Conservation (phyloP, 2,329 filamentous ascomycete species). For the Epichloe typhina region DNA sequence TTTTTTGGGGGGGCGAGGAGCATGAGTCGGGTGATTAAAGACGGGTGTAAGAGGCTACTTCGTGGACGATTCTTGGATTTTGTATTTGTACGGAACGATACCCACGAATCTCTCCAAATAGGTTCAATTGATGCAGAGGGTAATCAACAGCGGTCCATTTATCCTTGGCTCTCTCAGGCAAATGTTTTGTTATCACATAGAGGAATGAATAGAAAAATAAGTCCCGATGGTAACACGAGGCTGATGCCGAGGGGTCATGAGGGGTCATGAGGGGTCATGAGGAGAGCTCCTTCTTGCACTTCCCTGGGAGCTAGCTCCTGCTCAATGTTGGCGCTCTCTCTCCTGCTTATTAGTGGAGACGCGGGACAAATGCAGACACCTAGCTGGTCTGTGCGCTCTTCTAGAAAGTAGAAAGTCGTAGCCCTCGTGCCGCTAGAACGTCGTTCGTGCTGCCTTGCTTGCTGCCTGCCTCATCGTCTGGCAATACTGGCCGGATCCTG, state of each 20-base stretch:
- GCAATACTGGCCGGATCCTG: no score
- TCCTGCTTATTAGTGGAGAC: background rate
- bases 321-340: background rate
- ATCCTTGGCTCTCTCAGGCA: no score
- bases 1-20: background rate
- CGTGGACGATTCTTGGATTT: background rate
- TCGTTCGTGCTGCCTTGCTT: no score
- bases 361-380: conserved; percentile 4
- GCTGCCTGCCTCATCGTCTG: no score
- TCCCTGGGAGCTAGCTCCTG: background rate
- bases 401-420: no score
- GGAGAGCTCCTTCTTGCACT: background rate
- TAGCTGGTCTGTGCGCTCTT: conserved; percentile 9
- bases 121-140: background rate
- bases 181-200: no score
- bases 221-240: no score
- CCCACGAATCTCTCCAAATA: conserved; percentile 3
- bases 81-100: conserved; percentile 7
- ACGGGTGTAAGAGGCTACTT: background rate
- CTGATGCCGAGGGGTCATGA: no score
- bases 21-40: background rate
- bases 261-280: background rate
- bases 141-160: background rate
- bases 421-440: no score
- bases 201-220: no score